Conservation (phyloP, 768 basidiomycete genomes). For the Boletellus emodensis region DNA sequence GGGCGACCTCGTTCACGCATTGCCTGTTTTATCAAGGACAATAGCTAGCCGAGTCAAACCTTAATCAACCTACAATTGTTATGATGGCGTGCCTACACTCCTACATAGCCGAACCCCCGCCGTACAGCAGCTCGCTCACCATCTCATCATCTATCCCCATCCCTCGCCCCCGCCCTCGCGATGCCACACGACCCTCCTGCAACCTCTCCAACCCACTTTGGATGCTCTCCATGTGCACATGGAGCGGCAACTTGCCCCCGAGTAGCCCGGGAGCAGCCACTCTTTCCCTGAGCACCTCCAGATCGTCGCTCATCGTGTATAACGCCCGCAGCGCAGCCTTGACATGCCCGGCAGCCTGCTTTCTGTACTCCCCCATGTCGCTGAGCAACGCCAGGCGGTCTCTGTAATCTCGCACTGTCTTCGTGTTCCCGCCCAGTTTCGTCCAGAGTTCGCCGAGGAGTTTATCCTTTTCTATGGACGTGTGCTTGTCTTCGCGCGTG, state of each 20-base stretch:
- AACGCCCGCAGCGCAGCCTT: constrained; percentile 59
- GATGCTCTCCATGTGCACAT: constrained; percentile 76
- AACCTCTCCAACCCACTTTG: constrained; percentile 52
- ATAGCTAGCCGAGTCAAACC: constrained; percentile 19
- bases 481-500: constrained; percentile 50
- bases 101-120: constrained; percentile 8
- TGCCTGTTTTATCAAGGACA: constrained; percentile 26
- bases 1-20: constrained; percentile 4
- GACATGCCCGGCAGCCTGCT: constrained; percentile 63
- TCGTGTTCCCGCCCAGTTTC: constrained; percentile 56
- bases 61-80: background rate
- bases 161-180: constrained; percentile 48
- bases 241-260: constrained; percentile 57
- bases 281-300: constrained; percentile 72
- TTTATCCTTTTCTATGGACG: constrained; percentile 44
- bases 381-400: constrained; percentile 50
- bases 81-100: background rate
- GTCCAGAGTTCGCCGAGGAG: constrained; percentile 71
- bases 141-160: constrained; percentile 41
- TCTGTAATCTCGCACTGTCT: constrained; percentile 46
- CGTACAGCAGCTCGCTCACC: constrained; percentile 21
- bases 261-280: constrained; percentile 65
- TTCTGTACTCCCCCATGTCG: constrained; percentile 53
- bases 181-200: constrained; percentile 51
- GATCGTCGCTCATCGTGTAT: constrained; percentile 61